These are phyloP conservation scores for Saturnispora sekii DNA, from an alignment of 805 yeast species.

Conservation along the genomic window DNA sequence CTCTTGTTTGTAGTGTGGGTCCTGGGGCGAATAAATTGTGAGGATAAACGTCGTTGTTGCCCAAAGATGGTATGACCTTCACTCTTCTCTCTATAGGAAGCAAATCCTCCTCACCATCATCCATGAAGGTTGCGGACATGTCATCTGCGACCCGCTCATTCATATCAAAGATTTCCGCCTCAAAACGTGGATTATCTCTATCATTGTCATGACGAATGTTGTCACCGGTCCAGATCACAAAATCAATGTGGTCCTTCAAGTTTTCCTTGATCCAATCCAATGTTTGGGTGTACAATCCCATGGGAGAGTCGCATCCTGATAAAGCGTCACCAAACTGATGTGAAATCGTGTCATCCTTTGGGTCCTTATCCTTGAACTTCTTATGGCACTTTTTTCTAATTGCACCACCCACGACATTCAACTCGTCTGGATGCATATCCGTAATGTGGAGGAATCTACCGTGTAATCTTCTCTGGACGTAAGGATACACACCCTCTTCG, in stretches of 20 bases:
- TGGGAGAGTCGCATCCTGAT: conserved; percentile 71
- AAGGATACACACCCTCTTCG: conserved; percentile 3
- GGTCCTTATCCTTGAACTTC: conserved; percentile 25
- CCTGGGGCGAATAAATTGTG: conserved; percentile 81
- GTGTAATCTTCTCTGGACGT: conserved; percentile 30
- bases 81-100: conserved; percentile 25
- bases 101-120: conserved; percentile 28
- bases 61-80: conserved; percentile 59
- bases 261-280: conserved; percentile 57
- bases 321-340: conserved; percentile 67
- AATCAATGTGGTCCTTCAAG: conserved; percentile 68
- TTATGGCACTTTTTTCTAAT: conserved; percentile 49
- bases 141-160: conserved; percentile 46
- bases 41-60: conserved; percentile 85
- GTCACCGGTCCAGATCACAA: conserved; percentile 88
- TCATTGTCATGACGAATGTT: conserved; percentile 81
- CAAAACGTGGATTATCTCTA: conserved; percentile 63
- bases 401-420: conserved; percentile 43
- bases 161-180: conserved; percentile 57
- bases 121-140: conserved; percentile 45
- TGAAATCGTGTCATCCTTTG: conserved; percentile 34
- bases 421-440: conserved; percentile 78
- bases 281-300: conserved; percentile 49
- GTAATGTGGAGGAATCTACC: conserved; percentile 83
- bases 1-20: conserved; percentile 81